phyloP scores from a whole-genome alignment of 495 filamentous ascomycete species.

The Aspergillus biplanus region DNA sequence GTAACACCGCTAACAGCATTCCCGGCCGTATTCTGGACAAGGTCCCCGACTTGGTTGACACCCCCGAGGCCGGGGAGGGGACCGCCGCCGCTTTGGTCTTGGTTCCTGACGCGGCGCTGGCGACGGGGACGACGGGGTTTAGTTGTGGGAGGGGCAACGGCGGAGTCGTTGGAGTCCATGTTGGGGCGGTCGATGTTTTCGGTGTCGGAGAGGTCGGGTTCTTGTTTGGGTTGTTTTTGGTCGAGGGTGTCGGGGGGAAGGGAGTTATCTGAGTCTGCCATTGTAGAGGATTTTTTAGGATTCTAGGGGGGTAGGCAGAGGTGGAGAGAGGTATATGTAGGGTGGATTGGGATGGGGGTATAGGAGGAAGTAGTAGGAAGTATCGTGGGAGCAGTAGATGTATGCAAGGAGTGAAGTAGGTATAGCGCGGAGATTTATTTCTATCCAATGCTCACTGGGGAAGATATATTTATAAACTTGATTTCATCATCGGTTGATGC shows the following conservation, averaged over 20 bases:
- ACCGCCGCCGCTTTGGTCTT: slow-evolving; percentile 43
- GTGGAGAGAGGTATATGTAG: neutral
- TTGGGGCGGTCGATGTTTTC: slow-evolving; percentile 42
- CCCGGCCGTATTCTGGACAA: slow-evolving; percentile 67
- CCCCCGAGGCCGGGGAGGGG: slow-evolving; percentile 58
- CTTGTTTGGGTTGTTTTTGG: slow-evolving; percentile 22
- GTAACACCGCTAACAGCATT: slow-evolving; percentile 61
- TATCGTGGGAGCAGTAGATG: neutral
- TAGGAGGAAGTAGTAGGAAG: neutral
- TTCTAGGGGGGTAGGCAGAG: slow-evolving; percentile 15
- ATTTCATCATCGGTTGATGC: neutral
- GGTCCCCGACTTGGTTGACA: slow-evolving; percentile 58
- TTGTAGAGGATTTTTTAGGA: neutral
- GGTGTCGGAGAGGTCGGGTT: slow-evolving; percentile 40
- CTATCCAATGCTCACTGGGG: neutral
- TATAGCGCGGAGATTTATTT: slow-evolving; percentile 3
- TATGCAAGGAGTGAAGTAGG: neutral
- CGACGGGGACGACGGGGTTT: slow-evolving; percentile 35
- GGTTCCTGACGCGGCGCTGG: slow-evolving; percentile 38
- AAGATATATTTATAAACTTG: neutral
- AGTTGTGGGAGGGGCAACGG: slow-evolving; percentile 24
- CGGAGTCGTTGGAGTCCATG: slow-evolving; percentile 38
- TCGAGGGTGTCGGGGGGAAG: slow-evolving; percentile 18
- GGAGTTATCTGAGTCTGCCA: slow-evolving; percentile 19
- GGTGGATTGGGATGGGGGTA: neutral